phyloP scores from a whole-genome alignment of 1,139 yeast genomes.

The Torulaspora pretoriensis region DNA sequence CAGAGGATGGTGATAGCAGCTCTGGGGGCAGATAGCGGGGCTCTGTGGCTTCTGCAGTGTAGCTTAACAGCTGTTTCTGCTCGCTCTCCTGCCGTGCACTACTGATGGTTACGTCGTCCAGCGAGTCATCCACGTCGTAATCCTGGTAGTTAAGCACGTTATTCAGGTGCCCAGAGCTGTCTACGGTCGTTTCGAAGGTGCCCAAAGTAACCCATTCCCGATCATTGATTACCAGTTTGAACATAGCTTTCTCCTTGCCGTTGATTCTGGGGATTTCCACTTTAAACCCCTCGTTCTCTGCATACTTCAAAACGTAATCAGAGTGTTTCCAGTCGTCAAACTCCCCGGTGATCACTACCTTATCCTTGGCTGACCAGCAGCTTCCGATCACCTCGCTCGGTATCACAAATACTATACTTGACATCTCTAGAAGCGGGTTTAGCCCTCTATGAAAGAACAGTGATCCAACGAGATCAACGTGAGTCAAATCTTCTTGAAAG shows the following conservation, averaged over 20 bases:
- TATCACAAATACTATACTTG: constrained; percentile 13
- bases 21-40: constrained; percentile 7
- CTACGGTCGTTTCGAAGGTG: constrained; percentile 22
- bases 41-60: constrained; percentile 9
- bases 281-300: constrained; percentile 15
- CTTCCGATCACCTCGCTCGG: constrained; percentile 13
- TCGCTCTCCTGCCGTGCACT: constrained; percentile 12
- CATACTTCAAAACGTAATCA: constrained; percentile 16
- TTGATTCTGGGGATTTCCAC: constrained; percentile 20
- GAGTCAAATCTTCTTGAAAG: not conserved
- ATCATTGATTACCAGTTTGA: constrained; percentile 26
- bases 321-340: constrained; percentile 28
- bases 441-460: not conserved
- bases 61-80: constrained; percentile 13
- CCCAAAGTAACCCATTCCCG: constrained; percentile 23
- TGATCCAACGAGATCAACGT: not conserved
- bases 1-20: constrained; percentile 2
- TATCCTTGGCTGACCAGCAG: constrained; percentile 17
- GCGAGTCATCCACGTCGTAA: constrained; percentile 15
- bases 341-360: constrained; percentile 25
- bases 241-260: constrained; percentile 18
- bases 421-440: constrained; percentile 4
- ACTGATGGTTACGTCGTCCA: constrained; percentile 21
- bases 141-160: constrained; percentile 19
- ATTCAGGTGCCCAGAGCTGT: constrained; percentile 21